These are phyloP conservation scores for Yarrowia sp. DNA, from an alignment of 805 yeast genomes.

Conservation along the genomic window DNA sequence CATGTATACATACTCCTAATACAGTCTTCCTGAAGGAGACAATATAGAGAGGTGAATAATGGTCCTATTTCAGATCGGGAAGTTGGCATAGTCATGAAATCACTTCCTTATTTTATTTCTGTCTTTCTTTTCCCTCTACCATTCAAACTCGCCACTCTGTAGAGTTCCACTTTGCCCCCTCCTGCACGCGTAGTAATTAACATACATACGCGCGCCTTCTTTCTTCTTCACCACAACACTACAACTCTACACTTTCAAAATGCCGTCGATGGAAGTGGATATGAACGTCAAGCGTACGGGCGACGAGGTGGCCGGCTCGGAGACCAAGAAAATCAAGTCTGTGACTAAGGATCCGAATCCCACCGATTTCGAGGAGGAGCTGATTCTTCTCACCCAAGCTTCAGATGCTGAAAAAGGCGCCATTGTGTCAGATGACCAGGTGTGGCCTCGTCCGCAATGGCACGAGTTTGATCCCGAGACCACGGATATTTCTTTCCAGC, in stretches of 20 bases:
- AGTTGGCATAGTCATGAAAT: fast-evolving
- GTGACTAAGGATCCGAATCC: constrained; percentile 45
- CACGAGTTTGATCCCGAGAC: constrained; percentile 56
- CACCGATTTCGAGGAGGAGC: constrained; percentile 62
- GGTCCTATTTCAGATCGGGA: not conserved
- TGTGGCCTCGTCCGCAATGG: constrained; percentile 65
- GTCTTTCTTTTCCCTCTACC: not conserved
- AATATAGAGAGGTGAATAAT: not conserved
- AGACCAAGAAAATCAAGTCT: constrained; percentile 22
- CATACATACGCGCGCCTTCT: constrained; percentile 11
- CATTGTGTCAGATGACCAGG: constrained; percentile 47
- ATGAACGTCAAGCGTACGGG: constrained; percentile 26
- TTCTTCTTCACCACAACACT: not conserved
- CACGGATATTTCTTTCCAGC: constrained; percentile 78
- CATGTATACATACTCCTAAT: not conserved
- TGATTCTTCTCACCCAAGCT: constrained; percentile 55
- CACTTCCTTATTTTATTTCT: too few relatives aligned
- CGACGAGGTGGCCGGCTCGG: constrained; percentile 4
- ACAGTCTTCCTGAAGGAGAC: not conserved
- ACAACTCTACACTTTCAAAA: not conserved
- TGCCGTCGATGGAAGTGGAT: constrained; percentile 38
- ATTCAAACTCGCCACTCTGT: not conserved
- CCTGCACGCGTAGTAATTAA: constrained; percentile 11
- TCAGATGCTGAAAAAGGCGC: constrained; percentile 45
- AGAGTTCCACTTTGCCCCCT: not conserved